Base-by-base conservation (phyloP, 108 stramenopile species). In the Cyclotella cryptica region DNA sequence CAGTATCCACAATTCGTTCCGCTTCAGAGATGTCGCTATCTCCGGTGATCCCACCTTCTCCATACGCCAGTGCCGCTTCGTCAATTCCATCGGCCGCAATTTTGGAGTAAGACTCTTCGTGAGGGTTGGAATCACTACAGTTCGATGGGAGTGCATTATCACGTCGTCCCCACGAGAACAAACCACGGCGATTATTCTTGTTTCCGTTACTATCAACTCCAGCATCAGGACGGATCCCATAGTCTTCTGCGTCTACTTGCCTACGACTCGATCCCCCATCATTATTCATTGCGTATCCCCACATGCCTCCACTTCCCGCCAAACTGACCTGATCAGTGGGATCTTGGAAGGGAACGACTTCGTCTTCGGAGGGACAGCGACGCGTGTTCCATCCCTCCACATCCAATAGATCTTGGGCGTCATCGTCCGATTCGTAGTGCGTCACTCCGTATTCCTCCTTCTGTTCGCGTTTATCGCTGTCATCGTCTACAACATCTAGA, bases 341-440 rank as follows among this genome's bases (percentile, higher is more conserved):
- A 51, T 51, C 49, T 51, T 19, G 49, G 6, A 51, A 51, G 49
- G 17, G 49, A 51, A 8, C n/a, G 19, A 19, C 49, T 40, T 68
- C 66, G 11, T 42, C 49, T 19, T 66, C 71, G 35, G 27, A 47
- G 11, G 49, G 45, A 18, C 44, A 30, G 7, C 6, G 21, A 51
- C 59, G 71, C 10, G 60, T 46, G 49, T 80, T 72, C 79, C 79
- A 80, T 47, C 79, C 79, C 21, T 59, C 72, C 53, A 72, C 45
- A 41, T 80, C 72, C n/a, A 80, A 53, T 9, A 53, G 53, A 65
- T 70, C 59, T 17, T 78, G 46, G 2, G 53, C 60, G 42, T 80
- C 72, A 44, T 61, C 66, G 60, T 67, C 49, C 18, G 29, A 49
- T 47, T 46, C 65, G 11, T 42, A 44, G 58, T 17, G 27, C 6